phyloP scores from a whole-genome alignment of 2,329 filamentous ascomycete species.

The Chrysoporthe puriensis region DNA sequence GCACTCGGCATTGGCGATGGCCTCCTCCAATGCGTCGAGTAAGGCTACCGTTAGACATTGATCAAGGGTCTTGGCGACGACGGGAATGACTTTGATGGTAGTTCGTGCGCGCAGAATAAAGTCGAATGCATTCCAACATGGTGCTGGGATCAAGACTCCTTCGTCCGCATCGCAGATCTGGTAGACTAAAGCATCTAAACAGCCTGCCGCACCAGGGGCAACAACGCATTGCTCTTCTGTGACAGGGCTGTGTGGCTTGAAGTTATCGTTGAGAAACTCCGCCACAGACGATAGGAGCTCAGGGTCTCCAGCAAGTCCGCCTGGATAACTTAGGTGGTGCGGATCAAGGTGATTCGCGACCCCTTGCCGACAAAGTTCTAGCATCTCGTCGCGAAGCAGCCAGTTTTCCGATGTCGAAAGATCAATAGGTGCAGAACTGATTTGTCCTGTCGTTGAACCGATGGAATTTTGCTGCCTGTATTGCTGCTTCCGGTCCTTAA shows the following conservation, averaged over 20 bases:
- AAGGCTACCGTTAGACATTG: background rate
- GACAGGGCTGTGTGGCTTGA: background rate
- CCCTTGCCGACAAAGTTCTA: background rate
- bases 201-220: conserved; percentile 2
- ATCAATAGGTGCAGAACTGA: background rate
- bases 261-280: conserved; percentile 10
- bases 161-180: conserved; percentile 7
- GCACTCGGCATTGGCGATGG: background rate
- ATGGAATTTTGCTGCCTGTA: background rate
- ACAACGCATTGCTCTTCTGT: background rate
- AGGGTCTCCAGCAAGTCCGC: conserved; percentile 1
- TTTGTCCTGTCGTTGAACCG: background rate
- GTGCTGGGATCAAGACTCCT: background rate
- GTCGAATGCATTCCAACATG: conserved; percentile 8
- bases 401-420: conserved; percentile 11
- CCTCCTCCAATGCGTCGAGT: conserved; percentile 1
- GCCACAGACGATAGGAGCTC: background rate
- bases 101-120: background rate
- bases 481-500: background rate
- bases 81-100: background rate
- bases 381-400: background rate
- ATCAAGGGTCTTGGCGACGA: background rate
- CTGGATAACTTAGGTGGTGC: conserved; percentile 4
- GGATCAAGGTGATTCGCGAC: background rate
- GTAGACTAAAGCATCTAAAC: conserved; percentile 5